phyloP scores from a whole-genome alignment of 352 stramenopile species.

The Globisporangium recalcitrans region DNA sequence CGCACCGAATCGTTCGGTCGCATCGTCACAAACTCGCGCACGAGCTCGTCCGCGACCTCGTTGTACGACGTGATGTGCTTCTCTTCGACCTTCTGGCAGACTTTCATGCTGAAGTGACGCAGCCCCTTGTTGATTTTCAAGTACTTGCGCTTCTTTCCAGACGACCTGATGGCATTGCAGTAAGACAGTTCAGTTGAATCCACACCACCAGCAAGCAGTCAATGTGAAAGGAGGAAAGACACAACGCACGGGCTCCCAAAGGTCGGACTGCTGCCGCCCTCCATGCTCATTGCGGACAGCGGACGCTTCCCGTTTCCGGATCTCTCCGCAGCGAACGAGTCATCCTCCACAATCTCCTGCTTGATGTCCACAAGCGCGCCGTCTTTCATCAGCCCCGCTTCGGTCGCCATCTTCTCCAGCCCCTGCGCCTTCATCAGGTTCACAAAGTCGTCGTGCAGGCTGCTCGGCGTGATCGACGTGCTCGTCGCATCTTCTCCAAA shows the following conservation, averaged over 20 bases:
- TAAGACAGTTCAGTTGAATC: not conserved
- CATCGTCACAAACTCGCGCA: constrained; percentile 86
- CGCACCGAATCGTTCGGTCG: constrained; percentile 66
- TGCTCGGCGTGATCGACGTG: constrained; percentile 48
- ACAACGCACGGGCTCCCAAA: constrained; percentile 59
- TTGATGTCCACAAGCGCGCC: constrained; percentile 60
- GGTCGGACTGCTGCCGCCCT: constrained; percentile 32
- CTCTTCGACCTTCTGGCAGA: constrained; percentile 96
- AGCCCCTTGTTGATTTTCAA: constrained; percentile 90
- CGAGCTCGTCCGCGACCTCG: constrained; percentile 92
- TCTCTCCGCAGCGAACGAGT: constrained; percentile 6
- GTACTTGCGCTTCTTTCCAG: constrained; percentile 74
- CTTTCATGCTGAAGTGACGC: constrained; percentile 94
- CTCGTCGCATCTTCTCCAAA: constrained; percentile 38
- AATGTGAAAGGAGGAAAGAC: not conserved
- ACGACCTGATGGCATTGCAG: constrained; percentile 26
- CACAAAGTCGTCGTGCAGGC: constrained; percentile 84
- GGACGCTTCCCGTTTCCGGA: constrained; percentile 21
- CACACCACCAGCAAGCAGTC: not conserved
- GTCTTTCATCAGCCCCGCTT: constrained; percentile 70
- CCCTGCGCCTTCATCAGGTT: constrained; percentile 84
- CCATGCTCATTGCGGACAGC: constrained; percentile 20
- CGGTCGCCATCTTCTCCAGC: constrained; percentile 79
- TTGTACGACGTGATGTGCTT: constrained; percentile 95
- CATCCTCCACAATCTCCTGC: constrained; percentile 24